A percentile compares a stretch with the other conserved stretches of the same genome.
Evolutionary conservation across 2,329 filamentous ascomycete genomes (phyloP).

Genomic region (Monosporascus sp.): DNA sequence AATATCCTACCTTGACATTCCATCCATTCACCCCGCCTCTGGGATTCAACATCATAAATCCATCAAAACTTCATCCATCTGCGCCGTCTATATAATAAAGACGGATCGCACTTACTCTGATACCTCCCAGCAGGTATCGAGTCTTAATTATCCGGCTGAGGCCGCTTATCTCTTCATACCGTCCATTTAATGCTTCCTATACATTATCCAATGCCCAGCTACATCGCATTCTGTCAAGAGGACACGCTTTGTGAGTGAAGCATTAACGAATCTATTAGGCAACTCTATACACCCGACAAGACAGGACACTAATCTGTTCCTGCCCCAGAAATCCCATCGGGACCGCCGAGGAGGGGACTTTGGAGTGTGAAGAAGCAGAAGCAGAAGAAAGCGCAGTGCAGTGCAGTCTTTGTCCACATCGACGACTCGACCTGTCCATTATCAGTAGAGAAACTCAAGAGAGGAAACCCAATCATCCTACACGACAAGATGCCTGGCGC

Average conservation of each 20-base stretch:
- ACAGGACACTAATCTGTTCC: not conserved
- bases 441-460: not conserved
- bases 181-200: slow-evolving; percentile 1
- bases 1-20: not conserved
- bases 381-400: not conserved
- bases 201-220: not conserved
- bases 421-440: not conserved
- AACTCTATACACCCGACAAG: not conserved
- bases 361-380: not conserved
- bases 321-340: not conserved
- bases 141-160: not conserved
- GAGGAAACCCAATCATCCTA: slow-evolving; percentile 15
- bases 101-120: not conserved
- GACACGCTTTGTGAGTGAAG: not conserved
- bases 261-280: not conserved
- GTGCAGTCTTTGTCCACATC: not conserved
- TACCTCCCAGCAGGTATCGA: not conserved
- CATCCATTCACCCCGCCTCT: not conserved
- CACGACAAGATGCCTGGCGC: slow-evolving; percentile 62
- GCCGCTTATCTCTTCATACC: not conserved
- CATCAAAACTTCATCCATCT: not conserved
- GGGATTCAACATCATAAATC: not conserved
- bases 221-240: not conserved
- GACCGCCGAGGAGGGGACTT: not conserved
- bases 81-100: not conserved